These are phyloP conservation scores for Ormosia emarginata DNA, from an alignment of 306 rosid genomes.

Conservation along the genomic window DNA sequence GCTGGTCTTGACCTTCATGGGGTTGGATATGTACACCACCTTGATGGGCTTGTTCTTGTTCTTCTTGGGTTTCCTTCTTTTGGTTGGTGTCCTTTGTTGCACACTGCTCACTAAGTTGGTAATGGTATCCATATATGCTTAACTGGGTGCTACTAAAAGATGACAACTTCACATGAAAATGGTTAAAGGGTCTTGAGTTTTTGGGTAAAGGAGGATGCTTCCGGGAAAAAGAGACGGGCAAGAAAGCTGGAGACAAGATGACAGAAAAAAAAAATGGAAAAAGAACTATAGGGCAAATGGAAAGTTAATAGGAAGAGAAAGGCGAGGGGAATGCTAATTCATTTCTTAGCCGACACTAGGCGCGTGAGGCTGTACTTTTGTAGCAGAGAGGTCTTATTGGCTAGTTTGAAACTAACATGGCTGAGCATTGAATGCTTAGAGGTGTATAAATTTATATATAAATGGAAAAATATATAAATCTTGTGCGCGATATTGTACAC, in stretches of 20 bases:
- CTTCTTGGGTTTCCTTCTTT: conserved; percentile 27
- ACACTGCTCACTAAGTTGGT: conserved; percentile 17
- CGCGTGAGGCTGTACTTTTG: conserved; percentile 11
- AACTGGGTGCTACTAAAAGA: not conserved
- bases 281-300: not conserved
- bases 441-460: not conserved
- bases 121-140: conserved; percentile 26
- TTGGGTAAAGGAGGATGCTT: not conserved
- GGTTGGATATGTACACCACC: conserved; percentile 77
- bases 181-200: not conserved
- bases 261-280: not conserved
- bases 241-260: no score
- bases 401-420: not conserved
- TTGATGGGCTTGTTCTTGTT: conserved; percentile 34
- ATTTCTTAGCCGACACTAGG: conserved; percentile 22
- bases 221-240: not conserved
- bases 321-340: not conserved
- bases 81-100: conserved; percentile 30
- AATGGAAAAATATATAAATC: not conserved
- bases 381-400: not conserved
- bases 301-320: not conserved
- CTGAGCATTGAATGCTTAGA: not conserved
- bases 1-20: conserved; percentile 60
- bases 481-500: not conserved
- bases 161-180: not conserved